Evolutionary conservation across 345 rosid species (phyloP).

Genomic region (Iberis pinnata): DNA sequence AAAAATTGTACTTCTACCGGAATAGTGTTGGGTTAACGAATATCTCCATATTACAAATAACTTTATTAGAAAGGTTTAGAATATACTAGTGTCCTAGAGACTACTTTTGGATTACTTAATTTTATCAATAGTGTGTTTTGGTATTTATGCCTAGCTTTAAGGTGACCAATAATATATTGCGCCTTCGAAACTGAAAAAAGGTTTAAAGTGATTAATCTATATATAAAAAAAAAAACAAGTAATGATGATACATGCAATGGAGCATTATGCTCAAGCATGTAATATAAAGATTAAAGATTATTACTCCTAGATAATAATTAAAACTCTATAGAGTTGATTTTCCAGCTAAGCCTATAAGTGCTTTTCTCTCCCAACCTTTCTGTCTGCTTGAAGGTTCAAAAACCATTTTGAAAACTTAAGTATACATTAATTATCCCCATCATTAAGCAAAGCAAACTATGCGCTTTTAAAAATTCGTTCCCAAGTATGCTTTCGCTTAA

Average conservation of each 20-base stretch:
- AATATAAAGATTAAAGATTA: conserved; percentile 13
- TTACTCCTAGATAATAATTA: conserved; percentile 8
- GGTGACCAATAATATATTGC: conserved; percentile 11
- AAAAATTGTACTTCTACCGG: no score
- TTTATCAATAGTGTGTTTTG: background rate
- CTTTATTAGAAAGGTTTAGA: no score
- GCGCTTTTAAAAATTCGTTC: background rate
- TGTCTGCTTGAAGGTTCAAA: conserved; percentile 27
- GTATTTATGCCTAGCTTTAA: conserved; percentile 24
- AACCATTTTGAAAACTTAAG: conserved; percentile 23
- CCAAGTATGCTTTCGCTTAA: conserved; percentile 21
- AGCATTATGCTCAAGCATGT: no score
- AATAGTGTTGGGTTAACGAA: no score
- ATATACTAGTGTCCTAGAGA: no score
- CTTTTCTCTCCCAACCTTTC: conserved; percentile 21
- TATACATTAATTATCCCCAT: no score
- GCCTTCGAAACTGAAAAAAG: conserved; percentile 18
- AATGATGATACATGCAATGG: conserved; percentile 28
- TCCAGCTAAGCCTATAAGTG: conserved; percentile 33
- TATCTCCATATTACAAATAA: no score
- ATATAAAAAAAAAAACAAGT: conserved; percentile 18
- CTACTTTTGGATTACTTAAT: conserved; percentile 3
- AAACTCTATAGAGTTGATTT: conserved; percentile 17
- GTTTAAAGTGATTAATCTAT: conserved; percentile 14
- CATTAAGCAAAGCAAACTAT: conserved; percentile 29